These are phyloP conservation scores for Ustilago sp. DNA, from an alignment of 1,284 basidiomycete species.

Conservation along the genomic window DNA sequence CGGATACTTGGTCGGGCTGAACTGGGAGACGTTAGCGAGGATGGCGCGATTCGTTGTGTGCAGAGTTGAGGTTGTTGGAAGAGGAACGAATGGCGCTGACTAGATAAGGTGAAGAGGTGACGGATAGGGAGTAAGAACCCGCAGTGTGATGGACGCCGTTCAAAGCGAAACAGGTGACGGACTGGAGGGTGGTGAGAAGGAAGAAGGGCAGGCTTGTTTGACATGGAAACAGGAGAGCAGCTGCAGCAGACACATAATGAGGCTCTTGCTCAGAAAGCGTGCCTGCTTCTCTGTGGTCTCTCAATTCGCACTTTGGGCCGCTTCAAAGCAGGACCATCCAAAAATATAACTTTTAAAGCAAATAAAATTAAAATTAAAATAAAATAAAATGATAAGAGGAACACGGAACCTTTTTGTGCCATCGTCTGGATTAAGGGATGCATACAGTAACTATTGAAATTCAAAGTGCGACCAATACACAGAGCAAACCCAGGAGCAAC, in stretches of 20 bases:
- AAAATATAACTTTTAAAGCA: neutral
- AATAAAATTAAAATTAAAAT: neutral
- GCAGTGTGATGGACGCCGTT: neutral
- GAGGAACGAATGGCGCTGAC: neutral
- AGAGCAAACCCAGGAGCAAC: neutral
- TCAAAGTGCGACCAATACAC: constrained; percentile 3
- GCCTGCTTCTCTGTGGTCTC: neutral
- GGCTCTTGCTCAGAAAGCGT: neutral
- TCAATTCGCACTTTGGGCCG: no score
- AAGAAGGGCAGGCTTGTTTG: neutral
- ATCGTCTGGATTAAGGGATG: neutral
- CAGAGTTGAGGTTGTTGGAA: neutral
- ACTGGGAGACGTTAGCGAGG: neutral
- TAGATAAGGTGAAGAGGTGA: constrained; percentile 2
- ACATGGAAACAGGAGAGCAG: neutral
- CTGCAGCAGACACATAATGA: neutral
- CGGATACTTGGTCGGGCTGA: neutral
- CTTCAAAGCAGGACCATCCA: neutral
- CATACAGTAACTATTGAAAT: neutral
- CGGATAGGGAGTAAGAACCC: neutral
- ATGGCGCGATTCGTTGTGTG: neutral
- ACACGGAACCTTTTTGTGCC: constrained; percentile 2
- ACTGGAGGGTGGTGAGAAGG: neutral
- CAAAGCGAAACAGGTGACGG: neutral
- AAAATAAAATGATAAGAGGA: neutral